Base-by-base conservation (phyloP, 495 filamentous ascomycete species). In the Acidomyces sp. region DNA sequence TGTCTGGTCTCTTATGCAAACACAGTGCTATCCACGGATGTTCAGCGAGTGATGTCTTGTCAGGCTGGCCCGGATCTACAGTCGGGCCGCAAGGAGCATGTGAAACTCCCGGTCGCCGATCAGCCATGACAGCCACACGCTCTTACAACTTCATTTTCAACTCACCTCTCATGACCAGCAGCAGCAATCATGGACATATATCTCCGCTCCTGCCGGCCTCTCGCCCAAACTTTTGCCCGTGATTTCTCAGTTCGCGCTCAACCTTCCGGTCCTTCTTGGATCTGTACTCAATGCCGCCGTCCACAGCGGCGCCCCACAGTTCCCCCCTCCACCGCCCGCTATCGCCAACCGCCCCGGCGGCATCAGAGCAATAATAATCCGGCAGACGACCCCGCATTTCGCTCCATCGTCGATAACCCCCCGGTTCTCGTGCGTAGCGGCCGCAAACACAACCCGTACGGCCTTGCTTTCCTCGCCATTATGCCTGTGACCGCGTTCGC, bases 401-500 rank as follows among this genome's bases (percentile, higher is more conserved):
- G 72, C 21, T 88, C 83, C 2, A 74, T 93, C 42, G 69, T 95
- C 38, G 90, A 97, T 63, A 75, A 83, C 49, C 85, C 90, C 2
- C 71, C 85, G 2, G 67, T 68, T 18, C 72, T 92, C 6, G 78
- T 94, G 2, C 78, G 81, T 16, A 59, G 72, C 0, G 71, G 80
- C 13, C 74, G 71, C 51, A 73, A 70, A 37, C 86, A 94, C 63
- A 46, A 46, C 37, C 13, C 10, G 3, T 6, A 34, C 32, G 48
- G 50, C 32, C 41, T 51, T 9, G 17, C 27, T 6, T 7, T 53
- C 21, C 42, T 48, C 35, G 85, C 85, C 23, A 57, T 90, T 31
- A 96, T 97, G 46, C 90, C 90, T 25, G 65, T 92, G 30, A 94
- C 85, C 4, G 80, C 90, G 35, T 93, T 97, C 59, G 66, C 66